These are phyloP conservation scores for Fusarium praegraminearum DNA, from an alignment of 2,329 filamentous ascomycete species.

Conservation along the genomic window DNA sequence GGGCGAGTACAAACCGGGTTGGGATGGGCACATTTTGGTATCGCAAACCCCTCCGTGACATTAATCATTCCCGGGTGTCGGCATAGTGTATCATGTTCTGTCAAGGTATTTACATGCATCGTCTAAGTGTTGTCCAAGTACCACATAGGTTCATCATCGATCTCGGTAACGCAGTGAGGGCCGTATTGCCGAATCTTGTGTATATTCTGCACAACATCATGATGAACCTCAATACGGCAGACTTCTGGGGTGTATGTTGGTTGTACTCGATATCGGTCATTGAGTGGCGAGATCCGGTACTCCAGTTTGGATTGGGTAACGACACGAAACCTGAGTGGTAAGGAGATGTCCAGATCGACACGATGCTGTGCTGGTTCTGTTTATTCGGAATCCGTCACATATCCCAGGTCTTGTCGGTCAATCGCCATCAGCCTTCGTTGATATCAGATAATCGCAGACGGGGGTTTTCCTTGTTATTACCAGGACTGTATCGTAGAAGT, in stretches of 20 bases:
- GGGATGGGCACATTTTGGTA: slow-evolving; percentile 36
- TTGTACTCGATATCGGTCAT: slow-evolving; percentile 10
- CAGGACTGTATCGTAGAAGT: fast-evolving
- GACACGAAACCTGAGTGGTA: neutral
- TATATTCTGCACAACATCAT: slow-evolving; percentile 10
- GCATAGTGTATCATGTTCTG: slow-evolving; percentile 22
- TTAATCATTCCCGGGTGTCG: slow-evolving; percentile 13
- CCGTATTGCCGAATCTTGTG: slow-evolving; percentile 27
- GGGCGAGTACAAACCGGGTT: slow-evolving; percentile 23
- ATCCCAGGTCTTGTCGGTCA: neutral
- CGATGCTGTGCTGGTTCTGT: neutral
- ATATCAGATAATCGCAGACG: fast-evolving
- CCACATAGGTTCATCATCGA: neutral
- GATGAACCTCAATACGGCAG: slow-evolving; percentile 29
- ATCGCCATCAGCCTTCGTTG: neutral
- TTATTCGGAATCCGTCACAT: neutral
- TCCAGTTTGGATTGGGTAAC: slow-evolving; percentile 1
- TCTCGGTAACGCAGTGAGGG: slow-evolving; percentile 6
- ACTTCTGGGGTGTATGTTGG: slow-evolving; percentile 28
- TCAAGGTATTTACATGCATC: slow-evolving; percentile 8
- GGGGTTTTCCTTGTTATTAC: neutral
- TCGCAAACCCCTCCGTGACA: slow-evolving; percentile 7
- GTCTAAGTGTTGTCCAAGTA: slow-evolving; percentile 19
- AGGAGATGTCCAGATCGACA: neutral
- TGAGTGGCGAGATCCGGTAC: neutral